Base-by-base conservation (phyloP, 164 flowering plant genomes). In the Kingdonia uniflora region DNA sequence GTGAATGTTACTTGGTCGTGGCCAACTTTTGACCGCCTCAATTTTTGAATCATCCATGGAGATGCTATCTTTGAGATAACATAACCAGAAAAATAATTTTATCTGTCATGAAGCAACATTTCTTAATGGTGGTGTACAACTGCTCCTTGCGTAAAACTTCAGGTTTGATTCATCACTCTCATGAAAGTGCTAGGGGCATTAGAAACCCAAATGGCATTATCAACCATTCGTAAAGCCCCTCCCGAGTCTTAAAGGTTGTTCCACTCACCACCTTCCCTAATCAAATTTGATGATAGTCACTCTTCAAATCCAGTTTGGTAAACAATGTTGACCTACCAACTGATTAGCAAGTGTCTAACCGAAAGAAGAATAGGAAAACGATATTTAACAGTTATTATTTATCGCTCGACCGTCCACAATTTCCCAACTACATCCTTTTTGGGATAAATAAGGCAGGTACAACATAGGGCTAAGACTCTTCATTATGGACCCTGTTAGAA, bases 31-130 rank as follows among this genome's bases (percentile, higher is more conserved):
- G 0, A 56, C n/a, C 5, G 12, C 59, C 11, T 44, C 51, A 2
- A 56, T 17, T 12, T 56, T 44, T 2, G 15, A 19, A 0, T 56
- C 51, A 6, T 56, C 59, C 1, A 56, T 19, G 2, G 21, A 17
- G 11, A 56, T 43, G 0, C 51, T 43, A 21, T 56, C 43, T 19
- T 56, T 4, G 43, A 26, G 7, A 56, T 21, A 2, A 56, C 35
- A 13, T 56, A 46, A 0, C 35, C 33, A 20, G 29, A 7, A 56
- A 56, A 4, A 46, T n/a, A 11, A 35, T 52, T 1, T 15, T 19
- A 6, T 46, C 12, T 1, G 33, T 20, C 12, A 15, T 17, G 24
- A 56, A 47, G 2, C 26, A 19, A n/a, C 52, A 46, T 6, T 56
- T 56, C 1, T 35, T n/a, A n/a, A 2, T 2, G 2, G 52, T 14